Evolutionary conservation across 805 yeast species (phyloP).

Genomic region (Nakazawaea molendinolei): DNA sequence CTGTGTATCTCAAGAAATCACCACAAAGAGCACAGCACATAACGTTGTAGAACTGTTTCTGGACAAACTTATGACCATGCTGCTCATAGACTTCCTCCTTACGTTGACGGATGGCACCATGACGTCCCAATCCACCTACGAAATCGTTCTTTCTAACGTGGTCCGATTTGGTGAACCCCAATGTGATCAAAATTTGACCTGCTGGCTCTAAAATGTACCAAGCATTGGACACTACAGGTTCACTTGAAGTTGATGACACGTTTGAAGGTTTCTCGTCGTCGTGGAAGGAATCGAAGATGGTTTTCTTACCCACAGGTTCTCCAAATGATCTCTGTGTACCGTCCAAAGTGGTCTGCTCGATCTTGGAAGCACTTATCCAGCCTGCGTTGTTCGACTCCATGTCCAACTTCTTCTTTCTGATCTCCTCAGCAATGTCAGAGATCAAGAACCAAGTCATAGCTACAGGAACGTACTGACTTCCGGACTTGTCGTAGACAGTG

Average conservation of each 20-base stretch:
- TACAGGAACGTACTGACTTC: constrained; percentile 69
- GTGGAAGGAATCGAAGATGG: constrained; percentile 6
- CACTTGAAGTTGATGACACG: constrained; percentile 12
- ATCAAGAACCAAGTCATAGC: constrained; percentile 89
- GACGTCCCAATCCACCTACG: constrained; percentile 78
- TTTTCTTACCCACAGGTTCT: constrained; percentile 2
- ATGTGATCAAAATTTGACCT: constrained; percentile 75
- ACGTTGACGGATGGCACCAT: constrained; percentile 95
- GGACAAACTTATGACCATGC: constrained; percentile 96
- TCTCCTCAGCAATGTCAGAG: constrained; percentile 89
- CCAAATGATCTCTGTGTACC: neutral
- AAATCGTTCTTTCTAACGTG: constrained; percentile 39
- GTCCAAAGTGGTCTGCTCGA: constrained; percentile 20
- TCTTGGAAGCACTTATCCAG: constrained; percentile 79
- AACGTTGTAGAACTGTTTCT: constrained; percentile 89
- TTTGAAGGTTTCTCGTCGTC: constrained; percentile 1
- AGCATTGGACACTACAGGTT: constrained; percentile 46
- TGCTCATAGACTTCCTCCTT: constrained; percentile 88
- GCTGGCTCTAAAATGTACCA: constrained; percentile 95
- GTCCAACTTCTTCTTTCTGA: constrained; percentile 82
- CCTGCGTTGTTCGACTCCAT: constrained; percentile 66
- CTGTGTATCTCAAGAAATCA: constrained; percentile 84
- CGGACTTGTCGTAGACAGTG: constrained; percentile 75
- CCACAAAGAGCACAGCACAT: constrained; percentile 98
- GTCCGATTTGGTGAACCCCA: constrained; percentile 70